These are phyloP conservation scores for Malassezia japonica DNA, from an alignment of 1,284 basidiomycete species.

Conservation along the genomic window DNA sequence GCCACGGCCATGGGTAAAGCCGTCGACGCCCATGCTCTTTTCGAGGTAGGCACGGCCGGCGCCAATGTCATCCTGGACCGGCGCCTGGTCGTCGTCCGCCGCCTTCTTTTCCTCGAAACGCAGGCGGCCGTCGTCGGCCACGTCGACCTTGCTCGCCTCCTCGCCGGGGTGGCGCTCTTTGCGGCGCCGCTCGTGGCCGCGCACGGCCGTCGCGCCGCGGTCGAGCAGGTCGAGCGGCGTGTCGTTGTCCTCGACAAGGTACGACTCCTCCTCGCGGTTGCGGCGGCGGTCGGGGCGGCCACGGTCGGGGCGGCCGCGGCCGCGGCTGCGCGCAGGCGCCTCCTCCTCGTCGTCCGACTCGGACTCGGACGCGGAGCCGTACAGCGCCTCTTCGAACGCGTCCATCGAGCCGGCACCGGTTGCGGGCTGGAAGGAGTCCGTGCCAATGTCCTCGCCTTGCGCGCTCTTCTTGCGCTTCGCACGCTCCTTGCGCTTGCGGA, in stretches of 20 bases:
- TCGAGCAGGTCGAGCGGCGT: constrained; percentile 91
- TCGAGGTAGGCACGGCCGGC: constrained; percentile 65
- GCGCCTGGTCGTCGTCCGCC: constrained; percentile 32
- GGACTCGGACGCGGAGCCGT: constrained; percentile 37
- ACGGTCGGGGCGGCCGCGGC: neutral
- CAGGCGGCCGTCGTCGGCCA: constrained; percentile 80
- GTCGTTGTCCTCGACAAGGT: constrained; percentile 76
- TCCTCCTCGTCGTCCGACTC: constrained; percentile 26
- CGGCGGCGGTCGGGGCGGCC: constrained; percentile 1
- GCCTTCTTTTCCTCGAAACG: constrained; percentile 55
- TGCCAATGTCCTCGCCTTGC: constrained; percentile 18
- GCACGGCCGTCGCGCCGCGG: constrained; percentile 50
- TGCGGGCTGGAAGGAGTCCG: neutral
- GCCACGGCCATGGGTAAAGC: constrained; percentile 64
- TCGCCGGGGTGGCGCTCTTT: constrained; percentile 56
- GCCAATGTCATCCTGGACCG: constrained; percentile 50
- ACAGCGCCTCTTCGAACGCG: constrained; percentile 46
- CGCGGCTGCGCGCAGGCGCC: neutral
- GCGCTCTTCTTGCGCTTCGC: constrained; percentile 58
- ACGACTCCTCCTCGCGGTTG: constrained; percentile 49
- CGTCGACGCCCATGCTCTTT: constrained; percentile 70
- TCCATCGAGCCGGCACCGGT: constrained; percentile 13
- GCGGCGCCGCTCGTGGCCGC: constrained; percentile 15
- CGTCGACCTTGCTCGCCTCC: constrained; percentile 77
- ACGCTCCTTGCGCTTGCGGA: constrained; percentile 81